A percentile compares a stretch with the other conserved stretches of the same genome.
Conservation (phyloP, 192 early-diverging fungal species). For the Gamsiella multidivaricata region DNA sequence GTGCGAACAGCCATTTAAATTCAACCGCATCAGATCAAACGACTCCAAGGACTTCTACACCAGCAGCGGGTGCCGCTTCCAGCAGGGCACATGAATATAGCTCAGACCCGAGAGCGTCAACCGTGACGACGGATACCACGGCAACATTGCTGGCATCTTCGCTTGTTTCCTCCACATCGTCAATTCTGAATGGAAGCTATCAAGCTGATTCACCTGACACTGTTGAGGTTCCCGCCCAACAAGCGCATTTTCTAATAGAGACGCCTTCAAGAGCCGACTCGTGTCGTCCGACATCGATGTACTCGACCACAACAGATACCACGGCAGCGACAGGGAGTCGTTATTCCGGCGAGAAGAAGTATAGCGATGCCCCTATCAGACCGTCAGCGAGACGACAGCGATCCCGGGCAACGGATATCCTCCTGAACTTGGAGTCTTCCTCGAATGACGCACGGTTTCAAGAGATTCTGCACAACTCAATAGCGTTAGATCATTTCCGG, state of each 20-base stretch:
- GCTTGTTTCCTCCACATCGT: conserved; percentile 19
- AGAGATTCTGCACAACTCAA: conserved; percentile 56
- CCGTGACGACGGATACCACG: conserved; percentile 2
- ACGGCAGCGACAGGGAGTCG: conserved; percentile 3
- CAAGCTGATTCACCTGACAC: no score
- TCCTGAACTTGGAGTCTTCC: conserved; percentile 34
- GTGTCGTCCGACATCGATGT: conserved; percentile 11
- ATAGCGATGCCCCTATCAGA: background rate
- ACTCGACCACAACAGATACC: background rate
- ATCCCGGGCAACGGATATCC: conserved; percentile 26
- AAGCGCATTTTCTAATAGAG: background rate
- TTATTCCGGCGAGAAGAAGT: background rate
- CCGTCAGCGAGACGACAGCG: background rate
- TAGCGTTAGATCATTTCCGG: conserved; percentile 57
- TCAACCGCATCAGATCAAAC: no score
- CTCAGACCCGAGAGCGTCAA: background rate
- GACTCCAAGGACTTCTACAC: background rate
- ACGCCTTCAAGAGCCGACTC: background rate
- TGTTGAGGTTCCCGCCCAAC: no score
- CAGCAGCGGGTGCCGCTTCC: background rate
- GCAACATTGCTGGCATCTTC: conserved; percentile 9
- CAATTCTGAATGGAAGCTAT: background rate
- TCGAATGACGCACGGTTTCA: conserved; percentile 55
- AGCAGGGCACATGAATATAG: background rate
- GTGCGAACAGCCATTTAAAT: background rate